phyloP scores from a whole-genome alignment of 2,329 filamentous ascomycete species.

The Cladosporium sp. region DNA sequence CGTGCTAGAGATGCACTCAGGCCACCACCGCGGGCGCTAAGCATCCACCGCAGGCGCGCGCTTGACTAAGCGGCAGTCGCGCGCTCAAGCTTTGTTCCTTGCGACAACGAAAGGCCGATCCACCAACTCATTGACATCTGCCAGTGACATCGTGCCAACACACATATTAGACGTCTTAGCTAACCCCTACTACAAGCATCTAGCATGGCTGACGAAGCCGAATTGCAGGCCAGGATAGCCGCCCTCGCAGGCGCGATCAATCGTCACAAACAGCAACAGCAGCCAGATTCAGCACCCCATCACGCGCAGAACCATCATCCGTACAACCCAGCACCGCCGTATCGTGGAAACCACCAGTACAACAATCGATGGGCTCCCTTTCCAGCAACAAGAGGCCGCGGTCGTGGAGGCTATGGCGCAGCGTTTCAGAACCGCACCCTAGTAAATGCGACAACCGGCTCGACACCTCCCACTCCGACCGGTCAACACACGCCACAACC shows the following conservation, averaged over 20 bases:
- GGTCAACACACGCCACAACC: not conserved
- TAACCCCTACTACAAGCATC: not conserved
- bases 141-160: not conserved
- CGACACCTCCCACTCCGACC: slow-evolving; percentile 7
- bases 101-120: not conserved
- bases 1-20: not conserved
- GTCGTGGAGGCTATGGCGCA: slow-evolving; percentile 30
- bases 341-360: not conserved
- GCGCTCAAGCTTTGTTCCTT: slow-evolving; percentile 2
- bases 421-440: slow-evolving; percentile 62
- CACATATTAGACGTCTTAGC: not conserved
- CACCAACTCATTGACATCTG: not conserved
- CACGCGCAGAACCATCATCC: slow-evolving; percentile 9
- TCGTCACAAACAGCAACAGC: slow-evolving; percentile 33
- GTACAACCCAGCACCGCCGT: not conserved
- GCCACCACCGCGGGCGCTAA: not conserved
- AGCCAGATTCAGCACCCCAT: slow-evolving; percentile 1
- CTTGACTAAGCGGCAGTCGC: slow-evolving; percentile 1
- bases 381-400: slow-evolving; percentile 24
- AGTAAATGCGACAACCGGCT: slow-evolving; percentile 44
- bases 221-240: slow-evolving; percentile 35
- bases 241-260: slow-evolving; percentile 37
- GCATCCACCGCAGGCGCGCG: not conserved
- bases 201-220: slow-evolving; percentile 35
- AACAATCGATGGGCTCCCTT: slow-evolving; percentile 34